Conservation (phyloP, 225 moss, liverwort and hornwort species). For the Physcomitrium patens region DNA sequence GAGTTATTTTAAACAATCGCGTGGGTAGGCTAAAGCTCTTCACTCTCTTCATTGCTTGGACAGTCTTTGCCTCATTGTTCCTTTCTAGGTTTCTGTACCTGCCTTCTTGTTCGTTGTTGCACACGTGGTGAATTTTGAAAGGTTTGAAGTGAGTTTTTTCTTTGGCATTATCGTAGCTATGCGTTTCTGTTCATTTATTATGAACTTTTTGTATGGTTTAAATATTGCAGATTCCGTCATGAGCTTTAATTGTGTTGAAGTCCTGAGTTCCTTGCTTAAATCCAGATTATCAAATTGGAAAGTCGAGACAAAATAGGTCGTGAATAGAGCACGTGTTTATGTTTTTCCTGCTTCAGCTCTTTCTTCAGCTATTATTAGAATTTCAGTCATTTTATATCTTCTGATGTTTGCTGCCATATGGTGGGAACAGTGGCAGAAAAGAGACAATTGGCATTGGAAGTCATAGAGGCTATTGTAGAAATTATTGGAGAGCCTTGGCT, state of each 20-base stretch:
- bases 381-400: conserved; percentile 14
- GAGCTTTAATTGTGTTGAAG: background rate
- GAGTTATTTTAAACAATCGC: conserved; percentile 85
- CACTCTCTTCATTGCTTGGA: conserved; percentile 1
- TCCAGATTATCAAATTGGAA: background rate
- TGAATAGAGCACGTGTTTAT: background rate
- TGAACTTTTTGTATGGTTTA: background rate
- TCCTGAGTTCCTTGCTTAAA: background rate
- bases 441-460: conserved; percentile 78
- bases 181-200: background rate
- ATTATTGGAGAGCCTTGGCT: conserved; percentile 83
- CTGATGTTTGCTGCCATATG: conserved; percentile 22
- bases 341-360: conserved; percentile 22
- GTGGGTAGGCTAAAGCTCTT: conserved; percentile 67
- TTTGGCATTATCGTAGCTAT: background rate
- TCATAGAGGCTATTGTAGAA: conserved; percentile 78
- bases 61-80: too few species aligned
- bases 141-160: background rate
- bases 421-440: conserved; percentile 70
- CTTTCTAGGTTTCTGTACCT: too few species aligned
- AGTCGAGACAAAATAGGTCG: background rate
- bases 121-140: conserved; percentile 7
- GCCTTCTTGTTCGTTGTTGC: conserved; percentile 13
- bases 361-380: conserved; percentile 8
- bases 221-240: background rate